Percentiles rank a stretch among this genome's conserved stretches.
These are phyloP conservation scores for Trichosanthes truncata DNA, from an alignment of 306 rosid genomes.

Conservation along the genomic window DNA sequence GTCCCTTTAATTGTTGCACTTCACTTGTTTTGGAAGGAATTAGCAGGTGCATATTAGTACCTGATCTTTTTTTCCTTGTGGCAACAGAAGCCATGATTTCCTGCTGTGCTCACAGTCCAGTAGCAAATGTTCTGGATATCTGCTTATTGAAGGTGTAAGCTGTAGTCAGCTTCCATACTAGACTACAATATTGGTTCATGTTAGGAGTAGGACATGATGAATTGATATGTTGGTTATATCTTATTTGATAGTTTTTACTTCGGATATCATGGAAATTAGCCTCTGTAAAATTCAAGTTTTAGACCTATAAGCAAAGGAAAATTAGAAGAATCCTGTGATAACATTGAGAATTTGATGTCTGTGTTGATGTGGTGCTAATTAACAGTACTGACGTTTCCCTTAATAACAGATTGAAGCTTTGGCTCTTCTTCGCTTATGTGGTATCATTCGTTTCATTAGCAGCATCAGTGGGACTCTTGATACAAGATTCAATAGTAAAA, in stretches of 20 bases:
- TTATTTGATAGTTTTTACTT: not conserved
- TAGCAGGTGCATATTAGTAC: not conserved
- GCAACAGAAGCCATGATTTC: not conserved
- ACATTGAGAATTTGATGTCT: not conserved
- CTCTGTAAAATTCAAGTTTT: not conserved
- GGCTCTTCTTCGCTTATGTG: slow-evolving; percentile 97
- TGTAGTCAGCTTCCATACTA: not conserved
- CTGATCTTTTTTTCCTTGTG: not conserved
- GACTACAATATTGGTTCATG: not conserved
- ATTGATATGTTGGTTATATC: not conserved
- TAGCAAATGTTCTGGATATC: not conserved
- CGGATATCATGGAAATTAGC: not conserved
- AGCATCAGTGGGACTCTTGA: slow-evolving; percentile 87
- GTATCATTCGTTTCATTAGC: slow-evolving; percentile 96
- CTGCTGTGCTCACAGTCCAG: not conserved
- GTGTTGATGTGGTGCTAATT: not conserved
- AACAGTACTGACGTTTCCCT: slow-evolving; percentile 14
- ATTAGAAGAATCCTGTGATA: not conserved
- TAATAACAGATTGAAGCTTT: slow-evolving; percentile 77
- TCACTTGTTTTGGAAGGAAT: not conserved
- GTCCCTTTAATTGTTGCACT: not conserved
- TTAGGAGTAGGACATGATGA: not conserved
- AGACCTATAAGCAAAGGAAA: not conserved
- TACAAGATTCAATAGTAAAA: slow-evolving; percentile 78
- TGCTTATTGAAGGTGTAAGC: not conserved